Evolutionary conservation across 2,329 filamentous ascomycete species (phyloP), one percentile per base, ranked within the genome.

Genomic region (Xylariaceae sp.): DNA sequence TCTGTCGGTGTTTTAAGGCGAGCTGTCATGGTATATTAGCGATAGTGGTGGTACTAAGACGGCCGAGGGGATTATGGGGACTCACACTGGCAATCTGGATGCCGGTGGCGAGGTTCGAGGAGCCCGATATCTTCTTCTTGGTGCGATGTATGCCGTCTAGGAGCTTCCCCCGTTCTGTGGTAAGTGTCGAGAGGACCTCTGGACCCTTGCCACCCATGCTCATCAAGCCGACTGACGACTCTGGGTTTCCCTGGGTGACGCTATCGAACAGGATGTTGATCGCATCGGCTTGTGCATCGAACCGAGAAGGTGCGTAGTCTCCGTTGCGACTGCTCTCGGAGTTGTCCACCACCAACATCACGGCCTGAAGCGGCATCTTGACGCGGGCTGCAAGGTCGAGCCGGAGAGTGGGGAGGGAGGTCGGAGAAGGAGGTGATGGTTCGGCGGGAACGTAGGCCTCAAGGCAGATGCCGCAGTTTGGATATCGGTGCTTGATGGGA

Each of bases 341-440:
- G 80, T 97, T 99, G 81, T 99, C 94, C 66, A 97, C 90, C 80
- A 97, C 86, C 72, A 99, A 89, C 91, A 99, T 97, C 57, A 95
- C 95, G 76, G 94, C 95, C 85, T 99, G 94, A 73, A 99, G 86
- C 74, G 86, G 89, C 94, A 99, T 99, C 67, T 80, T 91, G 83
- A 71, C 73, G 71, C 71, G 22, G 44, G 39, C 51, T 49, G 41
- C 15, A 12, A 18, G 40, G 36, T 49, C 40, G 45, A 38, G 33
- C 18, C 11, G 35, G 35, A 17, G 15, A 14, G 42, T 19, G 39
- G 48, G 35, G 40, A 38, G 30, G 49, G 22, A n/a, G 11, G 27
- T 3, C 30, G 41, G 22, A 48, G 39, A 40, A 33, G 11, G 12
- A 32, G 17, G 14, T 11, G 38, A 40, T 27, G 9, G 14, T 30